A percentile compares a stretch with the other conserved stretches of the same genome.
These are phyloP conservation scores for Rhizoclosmatium sp. DNA, from an alignment of 192 early-diverging fungal genomes.

Conservation along the genomic window DNA sequence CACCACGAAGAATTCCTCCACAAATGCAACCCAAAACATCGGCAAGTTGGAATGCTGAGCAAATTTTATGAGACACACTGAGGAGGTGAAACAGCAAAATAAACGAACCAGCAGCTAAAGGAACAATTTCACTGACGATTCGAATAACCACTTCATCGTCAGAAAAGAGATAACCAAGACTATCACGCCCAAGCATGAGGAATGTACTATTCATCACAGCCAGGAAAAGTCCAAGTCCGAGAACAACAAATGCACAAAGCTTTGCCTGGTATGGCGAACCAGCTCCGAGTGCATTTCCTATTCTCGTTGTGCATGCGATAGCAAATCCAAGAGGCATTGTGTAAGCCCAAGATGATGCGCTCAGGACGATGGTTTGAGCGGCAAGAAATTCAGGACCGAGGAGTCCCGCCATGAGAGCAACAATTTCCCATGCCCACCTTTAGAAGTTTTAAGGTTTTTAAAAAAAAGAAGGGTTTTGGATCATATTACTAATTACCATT, in stretches of 20 bases:
- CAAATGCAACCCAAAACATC: constrained; percentile 56
- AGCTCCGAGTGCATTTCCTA: constrained; percentile 59
- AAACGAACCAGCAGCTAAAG: constrained; percentile 65
- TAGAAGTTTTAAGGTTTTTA: background rate
- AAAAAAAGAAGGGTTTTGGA: background rate
- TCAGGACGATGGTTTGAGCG: constrained; percentile 81
- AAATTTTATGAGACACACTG: constrained; percentile 40
- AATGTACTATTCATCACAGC: constrained; percentile 5
- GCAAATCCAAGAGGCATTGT: constrained; percentile 82
- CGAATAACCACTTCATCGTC: constrained; percentile 72
- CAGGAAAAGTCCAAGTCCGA: background rate
- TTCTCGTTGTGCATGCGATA: constrained; percentile 81
- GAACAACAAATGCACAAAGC: background rate
- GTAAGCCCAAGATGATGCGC: constrained; percentile 75
- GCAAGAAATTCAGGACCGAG: constrained; percentile 82
- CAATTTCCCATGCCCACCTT: constrained; percentile 60
- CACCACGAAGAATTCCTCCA: constrained; percentile 77
- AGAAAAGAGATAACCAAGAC: constrained; percentile 66
- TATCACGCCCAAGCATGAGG: constrained; percentile 5
- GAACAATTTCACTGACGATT: constrained; percentile 79
- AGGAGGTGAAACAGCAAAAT: background rate
- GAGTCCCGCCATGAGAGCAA: constrained; percentile 69
- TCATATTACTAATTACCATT: constrained; percentile 24
- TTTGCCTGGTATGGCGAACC: constrained; percentile 18
- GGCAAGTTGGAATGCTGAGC: constrained; percentile 63